Conservation (phyloP, 2,329 filamentous ascomycete species). For the Metarhizium robertsii region DNA sequence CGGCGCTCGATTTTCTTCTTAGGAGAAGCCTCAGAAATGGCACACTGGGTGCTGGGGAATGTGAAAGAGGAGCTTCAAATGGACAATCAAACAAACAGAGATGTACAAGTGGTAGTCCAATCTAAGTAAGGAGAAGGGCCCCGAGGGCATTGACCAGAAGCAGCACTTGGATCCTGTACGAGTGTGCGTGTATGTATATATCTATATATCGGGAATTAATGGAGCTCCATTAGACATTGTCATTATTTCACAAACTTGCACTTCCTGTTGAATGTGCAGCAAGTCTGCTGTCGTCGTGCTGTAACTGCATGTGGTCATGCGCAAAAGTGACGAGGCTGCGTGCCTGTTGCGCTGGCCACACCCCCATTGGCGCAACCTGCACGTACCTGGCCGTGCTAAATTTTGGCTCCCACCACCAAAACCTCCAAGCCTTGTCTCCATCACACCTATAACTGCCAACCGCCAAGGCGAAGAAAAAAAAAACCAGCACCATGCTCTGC, state of each 20-base stretch:
- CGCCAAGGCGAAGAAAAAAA: background rate
- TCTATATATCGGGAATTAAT: conserved; percentile 17
- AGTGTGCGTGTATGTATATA: conserved; percentile 24
- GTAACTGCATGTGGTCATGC: too few species aligned
- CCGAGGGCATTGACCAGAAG: conserved; percentile 3
- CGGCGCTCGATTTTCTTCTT: conserved; percentile 21
- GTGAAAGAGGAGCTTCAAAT: background rate
- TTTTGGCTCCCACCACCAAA: conserved; percentile 1
- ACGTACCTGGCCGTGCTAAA: background rate
- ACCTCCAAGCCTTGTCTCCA: conserved; percentile 3
- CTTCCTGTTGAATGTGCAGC: background rate
- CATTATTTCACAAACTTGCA: background rate
- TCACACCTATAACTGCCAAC: background rate
- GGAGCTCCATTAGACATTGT: conserved; percentile 13
- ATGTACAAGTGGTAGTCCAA: background rate
- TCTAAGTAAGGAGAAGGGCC: background rate
- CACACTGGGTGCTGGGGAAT: background rate
- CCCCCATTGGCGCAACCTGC: conserved; percentile 5
- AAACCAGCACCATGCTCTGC: conserved; percentile 29
- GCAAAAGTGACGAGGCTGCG: background rate
- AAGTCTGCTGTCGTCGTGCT: background rate
- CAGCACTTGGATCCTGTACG: conserved; percentile 18
- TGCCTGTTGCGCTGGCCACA: background rate
- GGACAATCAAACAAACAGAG: background rate
- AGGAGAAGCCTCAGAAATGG: conserved; percentile 1